Evolutionary conservation across 495 filamentous ascomycete species (phyloP), one percentile per base, ranked within the genome.

Genomic region (Aspergillus conjunctus): DNA sequence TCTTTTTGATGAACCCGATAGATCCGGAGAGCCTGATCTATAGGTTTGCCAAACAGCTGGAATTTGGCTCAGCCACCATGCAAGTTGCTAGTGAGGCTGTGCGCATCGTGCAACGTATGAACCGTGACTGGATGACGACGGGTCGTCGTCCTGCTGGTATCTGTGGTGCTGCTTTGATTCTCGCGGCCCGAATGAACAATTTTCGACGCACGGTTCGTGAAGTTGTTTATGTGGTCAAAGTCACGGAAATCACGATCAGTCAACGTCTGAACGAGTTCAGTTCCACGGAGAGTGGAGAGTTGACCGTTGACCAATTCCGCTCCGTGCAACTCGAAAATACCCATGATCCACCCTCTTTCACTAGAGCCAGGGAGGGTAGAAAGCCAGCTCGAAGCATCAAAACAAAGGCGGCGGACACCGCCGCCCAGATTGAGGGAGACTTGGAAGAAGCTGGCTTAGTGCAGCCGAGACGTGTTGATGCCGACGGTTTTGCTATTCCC

Each of bases 101-200:
- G 37, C 85, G 87, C 32, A 88, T 98, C 52, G 86, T 95, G 32
- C 85, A 91, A 68, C 87, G 94, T 45, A 98, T 98, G 94, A 89
- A 90, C 52, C 83, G 89, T 26, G 94, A 98, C 73, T 97, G 93
- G 91, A 97, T 98, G 85, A 88, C 90, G 9, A 88, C 88, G 50
- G 94, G 94, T 65, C 91, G 94, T 68, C 86, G 92, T 44, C 95
- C 95, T 46, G 91, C 94, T 26, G 94, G 95, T 67, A 86, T 98
- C 46, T 97, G 92, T 73, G 95, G 94, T 59, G 95, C 94, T 10
- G 92, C 92, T 59, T 82, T 98, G 58, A 91, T 98, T 63, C 85
- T 98, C 63, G 95, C 94, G 20, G 92, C 94, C 10, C 89, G 95
- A 33, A 96, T 97, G 87, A 95, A 97, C 79, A 97, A 97, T 72